Evolutionary conservation across 2,329 filamentous ascomycete genomes (phyloP).

Genomic region (Aspergillus intermedius): DNA sequence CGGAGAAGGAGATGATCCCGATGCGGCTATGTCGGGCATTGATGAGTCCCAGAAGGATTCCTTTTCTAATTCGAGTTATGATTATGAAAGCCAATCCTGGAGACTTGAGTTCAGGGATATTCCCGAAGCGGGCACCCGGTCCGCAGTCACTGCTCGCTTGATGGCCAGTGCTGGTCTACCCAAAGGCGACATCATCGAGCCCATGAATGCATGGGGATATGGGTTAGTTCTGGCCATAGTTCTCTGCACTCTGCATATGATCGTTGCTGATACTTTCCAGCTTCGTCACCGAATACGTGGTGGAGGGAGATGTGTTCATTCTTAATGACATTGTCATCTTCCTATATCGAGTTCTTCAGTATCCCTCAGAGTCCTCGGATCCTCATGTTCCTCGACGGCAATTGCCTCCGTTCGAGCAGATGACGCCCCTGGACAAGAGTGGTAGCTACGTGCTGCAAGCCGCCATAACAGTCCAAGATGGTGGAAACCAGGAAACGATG

Average conservation of each 20-base stretch:
- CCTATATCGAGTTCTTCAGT: slow-evolving; percentile 49
- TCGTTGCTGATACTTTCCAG: slow-evolving; percentile 26
- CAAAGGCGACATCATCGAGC: slow-evolving; percentile 44
- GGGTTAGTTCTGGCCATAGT: slow-evolving; percentile 35
- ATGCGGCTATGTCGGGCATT: slow-evolving; percentile 29
- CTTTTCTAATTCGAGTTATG: slow-evolving; percentile 15
- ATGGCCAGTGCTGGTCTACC: slow-evolving; percentile 44
- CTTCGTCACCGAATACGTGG: slow-evolving; percentile 51
- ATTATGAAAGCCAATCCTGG: slow-evolving; percentile 36
- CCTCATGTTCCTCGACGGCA: slow-evolving; percentile 25
- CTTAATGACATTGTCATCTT: slow-evolving; percentile 52
- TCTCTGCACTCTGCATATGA: slow-evolving; percentile 9
- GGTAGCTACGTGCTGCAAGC: slow-evolving; percentile 55
- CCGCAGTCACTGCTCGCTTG: slow-evolving; percentile 48
- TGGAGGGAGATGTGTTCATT: slow-evolving; percentile 53
- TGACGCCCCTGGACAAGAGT: slow-evolving; percentile 49
- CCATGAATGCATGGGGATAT: slow-evolving; percentile 49
- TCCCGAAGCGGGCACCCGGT: slow-evolving; percentile 47
- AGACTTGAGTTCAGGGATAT: slow-evolving; percentile 44
- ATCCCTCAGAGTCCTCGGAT: slow-evolving; percentile 32
- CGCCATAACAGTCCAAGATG: slow-evolving; percentile 51
- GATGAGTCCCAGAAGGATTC: no score
- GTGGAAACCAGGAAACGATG: slow-evolving; percentile 48
- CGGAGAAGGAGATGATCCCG: slow-evolving; percentile 17
- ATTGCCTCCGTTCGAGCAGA: slow-evolving; percentile 39